Conservation (phyloP, 495 filamentous ascomycete genomes). For the Neurospora sp. region DNA sequence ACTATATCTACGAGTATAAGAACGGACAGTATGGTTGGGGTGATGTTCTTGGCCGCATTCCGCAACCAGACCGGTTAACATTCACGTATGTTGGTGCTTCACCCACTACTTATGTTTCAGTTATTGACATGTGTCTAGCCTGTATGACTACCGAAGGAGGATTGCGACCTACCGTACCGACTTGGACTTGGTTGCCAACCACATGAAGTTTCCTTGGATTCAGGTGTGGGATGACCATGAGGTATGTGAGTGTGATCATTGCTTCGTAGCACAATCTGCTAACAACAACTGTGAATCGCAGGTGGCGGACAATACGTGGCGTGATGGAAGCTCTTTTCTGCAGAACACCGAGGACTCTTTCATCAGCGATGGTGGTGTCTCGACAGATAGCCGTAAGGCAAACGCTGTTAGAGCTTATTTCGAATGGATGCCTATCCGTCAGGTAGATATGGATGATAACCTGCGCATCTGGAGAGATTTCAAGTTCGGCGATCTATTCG, state of each 20-base stretch:
- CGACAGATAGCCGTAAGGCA: constrained; percentile 48
- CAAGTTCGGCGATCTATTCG: constrained; percentile 52
- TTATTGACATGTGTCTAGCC: constrained; percentile 23
- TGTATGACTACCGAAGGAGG: constrained; percentile 51
- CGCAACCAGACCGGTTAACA: constrained; percentile 43
- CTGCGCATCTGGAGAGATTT: constrained; percentile 60
- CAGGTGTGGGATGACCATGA: constrained; percentile 63
- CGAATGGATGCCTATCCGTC: constrained; percentile 56
- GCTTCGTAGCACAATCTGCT: neutral
- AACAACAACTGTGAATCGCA: constrained; percentile 16
- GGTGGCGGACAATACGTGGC: constrained; percentile 53
- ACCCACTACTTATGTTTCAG: constrained; percentile 21
- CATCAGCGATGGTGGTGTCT: constrained; percentile 46
- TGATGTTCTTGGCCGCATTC: constrained; percentile 38
- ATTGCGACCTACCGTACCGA: constrained; percentile 53
- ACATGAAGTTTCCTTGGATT: constrained; percentile 57
- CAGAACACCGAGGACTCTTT: constrained; percentile 55
- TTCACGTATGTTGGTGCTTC: constrained; percentile 26
- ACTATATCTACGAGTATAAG: constrained; percentile 60
- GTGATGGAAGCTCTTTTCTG: constrained; percentile 43
- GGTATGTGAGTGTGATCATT: neutral
- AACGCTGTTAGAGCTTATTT: constrained; percentile 63
- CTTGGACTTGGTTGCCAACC: constrained; percentile 45
- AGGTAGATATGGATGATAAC: constrained; percentile 61
- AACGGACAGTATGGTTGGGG: constrained; percentile 50